Conservation (phyloP, 768 basidiomycete genomes). For the Lentinula sp. region DNA sequence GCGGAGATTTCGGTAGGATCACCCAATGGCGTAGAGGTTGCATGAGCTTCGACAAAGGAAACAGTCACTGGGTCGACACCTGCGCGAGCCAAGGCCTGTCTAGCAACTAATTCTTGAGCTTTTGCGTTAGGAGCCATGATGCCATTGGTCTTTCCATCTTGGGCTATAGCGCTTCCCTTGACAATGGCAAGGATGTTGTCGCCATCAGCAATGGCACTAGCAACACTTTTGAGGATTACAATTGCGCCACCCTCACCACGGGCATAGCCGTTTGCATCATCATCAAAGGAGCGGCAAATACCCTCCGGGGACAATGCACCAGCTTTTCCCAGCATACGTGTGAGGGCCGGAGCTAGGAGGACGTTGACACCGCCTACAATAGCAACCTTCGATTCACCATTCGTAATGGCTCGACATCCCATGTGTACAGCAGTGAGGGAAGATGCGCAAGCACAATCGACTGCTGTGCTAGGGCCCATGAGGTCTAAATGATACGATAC, state of each 20-base stretch:
- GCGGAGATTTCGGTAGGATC: conserved; percentile 37
- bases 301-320: conserved; percentile 23
- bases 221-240: conserved; percentile 21
- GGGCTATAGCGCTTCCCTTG: conserved; percentile 23
- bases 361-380: conserved; percentile 27
- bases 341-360: conserved; percentile 14
- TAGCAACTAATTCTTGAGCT: conserved; percentile 24
- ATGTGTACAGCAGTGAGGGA: conserved; percentile 31
- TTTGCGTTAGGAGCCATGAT: conserved; percentile 21
- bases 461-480: conserved; percentile 27
- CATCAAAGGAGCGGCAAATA: conserved; percentile 26
- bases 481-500: conserved; percentile 23
- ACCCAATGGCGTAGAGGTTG: conserved; percentile 32
- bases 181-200: conserved; percentile 27
- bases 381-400: conserved; percentile 30
- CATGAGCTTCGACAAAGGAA: conserved; percentile 35
- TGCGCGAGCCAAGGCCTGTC: conserved; percentile 18
- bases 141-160: conserved; percentile 20
- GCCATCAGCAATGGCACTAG: conserved; percentile 21
- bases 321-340: conserved; percentile 10
- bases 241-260: conserved; percentile 22
- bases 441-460: conserved; percentile 33
- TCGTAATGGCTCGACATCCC: conserved; percentile 25
- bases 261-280: conserved; percentile 21
- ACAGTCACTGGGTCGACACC: conserved; percentile 20